phyloP scores from a whole-genome alignment of 768 basidiomycete genomes.

The Strobilomyces dryophilus region DNA sequence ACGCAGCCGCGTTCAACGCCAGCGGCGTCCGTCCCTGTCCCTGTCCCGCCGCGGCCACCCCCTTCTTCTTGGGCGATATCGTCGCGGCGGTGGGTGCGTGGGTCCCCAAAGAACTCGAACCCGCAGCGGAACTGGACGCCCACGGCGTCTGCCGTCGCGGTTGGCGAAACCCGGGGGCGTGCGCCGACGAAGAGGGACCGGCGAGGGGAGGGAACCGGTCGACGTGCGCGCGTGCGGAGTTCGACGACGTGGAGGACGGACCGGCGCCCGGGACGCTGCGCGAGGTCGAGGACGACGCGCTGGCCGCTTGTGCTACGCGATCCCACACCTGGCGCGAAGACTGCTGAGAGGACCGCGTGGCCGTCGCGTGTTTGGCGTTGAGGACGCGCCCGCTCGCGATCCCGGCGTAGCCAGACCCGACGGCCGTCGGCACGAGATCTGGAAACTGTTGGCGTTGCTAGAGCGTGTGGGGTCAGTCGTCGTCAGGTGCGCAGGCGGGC shows the following conservation, averaged over 20 bases:
- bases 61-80: conserved; percentile 14
- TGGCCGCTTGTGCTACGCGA: conserved; percentile 80
- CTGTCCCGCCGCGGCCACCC: neutral
- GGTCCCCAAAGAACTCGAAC: neutral
- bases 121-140: conserved; percentile 34
- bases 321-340: conserved; percentile 76
- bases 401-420: conserved; percentile 68
- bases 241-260: conserved; percentile 28
- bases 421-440: conserved; percentile 55
- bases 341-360: conserved; percentile 49
- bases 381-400: conserved; percentile 80
- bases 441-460: conserved; percentile 88
- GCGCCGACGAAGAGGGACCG: neutral
- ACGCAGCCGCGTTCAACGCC: conserved; percentile 50
- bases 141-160: conserved; percentile 58
- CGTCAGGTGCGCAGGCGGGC: neutral
- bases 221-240: conserved; percentile 4
- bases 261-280: conserved; percentile 11
- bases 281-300: conserved; percentile 39
- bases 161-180: conserved; percentile 33
- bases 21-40: conserved; percentile 35
- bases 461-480: neutral
- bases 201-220: conserved; percentile 32
- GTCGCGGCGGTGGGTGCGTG: neutral
- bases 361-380: conserved; percentile 75